Conservation (phyloP, 345 rosid species). For the Boechera divaricarpa region DNA sequence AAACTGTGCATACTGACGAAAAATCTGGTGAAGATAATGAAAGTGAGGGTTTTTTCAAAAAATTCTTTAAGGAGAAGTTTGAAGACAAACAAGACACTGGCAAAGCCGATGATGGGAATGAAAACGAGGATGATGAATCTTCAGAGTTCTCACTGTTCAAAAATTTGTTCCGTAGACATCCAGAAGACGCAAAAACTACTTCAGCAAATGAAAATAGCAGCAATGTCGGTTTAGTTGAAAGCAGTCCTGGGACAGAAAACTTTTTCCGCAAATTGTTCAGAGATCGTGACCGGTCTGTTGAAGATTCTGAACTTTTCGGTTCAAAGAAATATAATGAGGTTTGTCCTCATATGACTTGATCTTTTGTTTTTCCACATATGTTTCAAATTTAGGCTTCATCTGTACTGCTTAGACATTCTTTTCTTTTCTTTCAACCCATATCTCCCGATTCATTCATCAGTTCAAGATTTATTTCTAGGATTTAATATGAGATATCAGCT, state of each 20-base stretch:
- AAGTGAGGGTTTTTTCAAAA: conserved; percentile 83
- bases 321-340: conserved; percentile 86
- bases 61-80: conserved; percentile 75
- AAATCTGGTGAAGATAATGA: conserved; percentile 82
- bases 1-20: conserved; percentile 55
- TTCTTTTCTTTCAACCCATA: conserved; percentile 8
- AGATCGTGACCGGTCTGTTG: conserved; percentile 89
- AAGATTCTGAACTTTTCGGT: conserved; percentile 82
- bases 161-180: conserved; percentile 84
- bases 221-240: conserved; percentile 60
- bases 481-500: background rate
- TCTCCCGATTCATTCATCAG: background rate
- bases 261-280: conserved; percentile 95
- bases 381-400: conserved; percentile 17
- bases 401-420: conserved; percentile 22
- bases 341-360: conserved; percentile 24
- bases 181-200: conserved; percentile 70
- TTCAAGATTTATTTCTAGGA: conserved; percentile 7
- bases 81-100: conserved; percentile 73
- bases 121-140: conserved; percentile 66
- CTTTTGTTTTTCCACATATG: background rate
- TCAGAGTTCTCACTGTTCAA: conserved; percentile 80
- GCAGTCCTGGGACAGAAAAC: conserved; percentile 94
- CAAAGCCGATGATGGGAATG: conserved; percentile 55
- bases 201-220: conserved; percentile 59